Base-by-base conservation (phyloP, 352 stramenopile species). In the Phytophthora multivora region DNA sequence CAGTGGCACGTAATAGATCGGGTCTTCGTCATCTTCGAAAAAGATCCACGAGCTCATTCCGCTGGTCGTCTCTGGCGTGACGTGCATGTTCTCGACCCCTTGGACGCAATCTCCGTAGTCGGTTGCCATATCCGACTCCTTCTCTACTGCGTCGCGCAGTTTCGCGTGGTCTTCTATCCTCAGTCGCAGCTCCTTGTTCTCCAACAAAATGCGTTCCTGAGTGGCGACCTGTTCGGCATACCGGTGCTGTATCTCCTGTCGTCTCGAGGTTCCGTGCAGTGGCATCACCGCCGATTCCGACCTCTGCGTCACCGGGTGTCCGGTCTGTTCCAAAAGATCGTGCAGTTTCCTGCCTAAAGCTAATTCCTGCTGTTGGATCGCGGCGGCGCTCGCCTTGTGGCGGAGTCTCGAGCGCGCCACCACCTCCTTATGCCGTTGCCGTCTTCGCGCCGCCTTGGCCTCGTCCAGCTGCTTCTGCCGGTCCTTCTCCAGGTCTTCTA, bases 1-100 rank as follows among this genome's bases (percentile, higher is more conserved):
- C 11, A 75, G 51, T 8, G 64, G 64, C n/a, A 73, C 68, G 40
- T 67, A 79, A 49, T 75, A 79, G 21, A 79, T 60, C n/a, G 71
- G 71, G 11, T 65, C 63, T 18, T 69, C 51, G 33, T 79, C 70
- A 13, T 48, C 62, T 36, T 73, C 65, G 39, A 79, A 76, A 60
- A 69, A 77, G 35, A 79, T 54, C 71, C 71, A 75, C 25, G 57
- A 62, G 8, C 58, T 63, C 6, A 23, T 63, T 41, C 47, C 19
- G 26, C 58, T 63, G 45, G 31, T 41, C 18, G 4, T 39, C 26
- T 23, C 36, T 15, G 3, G 5, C 16, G 18, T 51, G 31, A 40
- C 46, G 8, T 54, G 36, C 12, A 50, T 13, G 16, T 21, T 25
- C 36, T 55, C 38, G 11, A 67, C 36, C 6, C 28, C 35, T 9